These are phyloP conservation scores for Gilbertella persicaria DNA, from an alignment of 371 early-diverging fungal species.

Conservation along the genomic window DNA sequence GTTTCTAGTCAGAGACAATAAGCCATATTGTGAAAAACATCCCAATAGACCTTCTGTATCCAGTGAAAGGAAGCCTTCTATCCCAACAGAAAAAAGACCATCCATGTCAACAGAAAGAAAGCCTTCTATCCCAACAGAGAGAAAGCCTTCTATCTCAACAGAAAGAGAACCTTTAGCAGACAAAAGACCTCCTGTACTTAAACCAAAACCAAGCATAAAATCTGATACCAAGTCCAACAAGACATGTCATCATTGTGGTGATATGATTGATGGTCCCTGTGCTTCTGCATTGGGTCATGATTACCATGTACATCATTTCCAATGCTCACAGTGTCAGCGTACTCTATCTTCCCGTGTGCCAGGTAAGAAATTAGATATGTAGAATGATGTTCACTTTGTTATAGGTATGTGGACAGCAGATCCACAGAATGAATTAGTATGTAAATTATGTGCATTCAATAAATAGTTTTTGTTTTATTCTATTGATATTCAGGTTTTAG, in stretches of 20 bases:
- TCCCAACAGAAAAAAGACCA: too few relatives aligned
- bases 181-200: neutral
- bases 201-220: neutral
- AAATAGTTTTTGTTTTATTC: constrained; percentile 23
- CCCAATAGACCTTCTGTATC: constrained; percentile 6
- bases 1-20: constrained; percentile 56
- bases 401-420: constrained; percentile 35
- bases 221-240: neutral
- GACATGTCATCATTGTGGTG: constrained; percentile 36
- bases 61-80: too few relatives aligned
- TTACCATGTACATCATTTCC: constrained; percentile 60
- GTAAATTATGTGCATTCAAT: constrained; percentile 38
- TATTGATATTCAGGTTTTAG: constrained; percentile 46
- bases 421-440: constrained; percentile 17
- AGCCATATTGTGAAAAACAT: constrained; percentile 67
- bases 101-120: too few relatives aligned
- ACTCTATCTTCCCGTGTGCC: constrained; percentile 39
- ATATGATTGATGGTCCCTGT: constrained; percentile 50
- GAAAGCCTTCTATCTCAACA: neutral
- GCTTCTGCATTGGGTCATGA: constrained; percentile 50
- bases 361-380: constrained; percentile 8
- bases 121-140: neutral
- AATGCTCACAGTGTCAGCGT: constrained; percentile 49
- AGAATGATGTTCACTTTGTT: neutral
- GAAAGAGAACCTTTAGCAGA: neutral